Evolutionary conservation across 345 rosid genomes (phyloP).

Genomic region (Toxicodendron radicans): DNA sequence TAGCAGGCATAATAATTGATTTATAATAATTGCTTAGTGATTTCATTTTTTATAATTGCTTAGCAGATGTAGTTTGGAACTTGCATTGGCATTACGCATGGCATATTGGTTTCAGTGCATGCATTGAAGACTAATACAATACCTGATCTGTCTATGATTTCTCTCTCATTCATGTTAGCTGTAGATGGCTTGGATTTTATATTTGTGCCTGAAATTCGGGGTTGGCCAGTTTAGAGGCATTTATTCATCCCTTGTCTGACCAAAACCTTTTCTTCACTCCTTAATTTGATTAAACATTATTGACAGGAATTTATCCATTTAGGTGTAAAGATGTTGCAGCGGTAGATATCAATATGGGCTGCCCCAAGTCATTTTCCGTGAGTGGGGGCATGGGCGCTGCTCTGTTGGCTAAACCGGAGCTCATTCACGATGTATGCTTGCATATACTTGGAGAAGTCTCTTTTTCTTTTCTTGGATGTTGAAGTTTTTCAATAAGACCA

Average conservation of each 20-base stretch:
- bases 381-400: slow-evolving; percentile 99
- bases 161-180: not conserved
- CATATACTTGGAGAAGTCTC: not conserved
- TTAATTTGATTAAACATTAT: not conserved
- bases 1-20: not conserved
- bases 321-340: slow-evolving; percentile 90
- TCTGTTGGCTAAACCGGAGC: slow-evolving; percentile 72
- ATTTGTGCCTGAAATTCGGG: not conserved
- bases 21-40: not conserved
- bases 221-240: not conserved
- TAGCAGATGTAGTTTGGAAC: not conserved
- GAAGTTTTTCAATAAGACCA: slow-evolving; percentile 11
- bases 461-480: not conserved
- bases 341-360: slow-evolving; percentile 93
- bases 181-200: not conserved
- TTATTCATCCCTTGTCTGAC: not conserved
- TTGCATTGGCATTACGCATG: slow-evolving; percentile 1
- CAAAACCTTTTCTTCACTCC: not conserved
- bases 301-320: slow-evolving; percentile 10
- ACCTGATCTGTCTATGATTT: not conserved
- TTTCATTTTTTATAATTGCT: not conserved
- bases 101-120: not conserved
- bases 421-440: slow-evolving; percentile 74
- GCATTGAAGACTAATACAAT: not conserved
- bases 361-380: slow-evolving; percentile 87